Base-by-base conservation (phyloP, 148 eudicot genomes). In the Spergularia marina region DNA sequence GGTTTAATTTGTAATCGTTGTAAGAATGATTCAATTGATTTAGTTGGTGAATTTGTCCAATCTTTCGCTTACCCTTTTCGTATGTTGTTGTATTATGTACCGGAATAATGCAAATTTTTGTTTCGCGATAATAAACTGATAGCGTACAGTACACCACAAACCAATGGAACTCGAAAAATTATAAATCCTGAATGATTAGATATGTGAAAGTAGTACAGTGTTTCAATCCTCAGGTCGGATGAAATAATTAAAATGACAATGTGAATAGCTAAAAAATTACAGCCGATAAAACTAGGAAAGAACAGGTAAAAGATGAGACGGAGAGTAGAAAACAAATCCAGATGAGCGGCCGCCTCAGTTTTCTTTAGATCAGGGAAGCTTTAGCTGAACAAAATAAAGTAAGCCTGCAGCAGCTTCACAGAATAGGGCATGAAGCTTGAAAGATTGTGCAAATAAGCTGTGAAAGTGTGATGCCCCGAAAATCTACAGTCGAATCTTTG, bases 361-460 rank as follows among this genome's bases (percentile, higher is more conserved):
- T 72, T 68, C 71, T 56, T 54, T 41, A 34, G 20, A 56, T 44
- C 73, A 15, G 53, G 49, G 52, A 78, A 65, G 76, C 68, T 59
- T 68, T 52, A 64, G 70, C 21, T 54, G 63, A 72, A 53, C 14
- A 21, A 36, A 36, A 65, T n/a, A 44, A 44, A 20, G 73, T 65
- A 67, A 57, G 73, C 17, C 64, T 60, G 71, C 63, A 12, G 21
- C 15, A 12, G 21, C 15, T 68, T 68, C 41, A 18, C 54, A 13
- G 65, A 25, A 18, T 64, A 40, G 55, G 55, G 20, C 78, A 68
- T 76, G 73, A 47, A 25, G 58, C 74, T 30, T 44, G 10, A 6
- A 9, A 60, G 49, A 67, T 55, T 6, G 23, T 9, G 63, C 64
- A 69, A 79, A 54, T 7, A 51, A 39, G 23, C 78, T 62, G 70